Evolutionary conservation across 768 basidiomycete genomes (phyloP), one percentile per base, ranked within the genome.

Genomic region (Boletus vinaceobasis): DNA sequence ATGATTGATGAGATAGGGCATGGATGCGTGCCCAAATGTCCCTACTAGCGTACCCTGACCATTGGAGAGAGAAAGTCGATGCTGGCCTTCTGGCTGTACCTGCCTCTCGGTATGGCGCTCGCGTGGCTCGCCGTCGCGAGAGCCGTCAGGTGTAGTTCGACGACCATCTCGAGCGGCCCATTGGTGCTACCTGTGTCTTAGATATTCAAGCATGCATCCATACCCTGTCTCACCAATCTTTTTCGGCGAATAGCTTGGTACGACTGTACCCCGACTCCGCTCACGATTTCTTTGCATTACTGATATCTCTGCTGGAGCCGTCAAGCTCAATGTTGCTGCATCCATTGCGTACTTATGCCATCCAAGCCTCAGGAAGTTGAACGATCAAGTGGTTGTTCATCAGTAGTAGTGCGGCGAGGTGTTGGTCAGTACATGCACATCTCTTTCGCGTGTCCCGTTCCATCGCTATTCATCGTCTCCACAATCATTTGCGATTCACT

Each of bases 201-300:
- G 5, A 15, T 15, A 11, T 23, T 23, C 10, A 15, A n/a, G 10
- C 1, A 19, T 38, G 11, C 11, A 23, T 14, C 1, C 13, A 5
- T 11, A 10, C 3, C 4, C 23, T 7, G 8, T 52, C 46, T 61
- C 14, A 36, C 35, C 4, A 14, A 27, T 26, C 1, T 35, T n/a
- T 23, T 23, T n/a, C 7, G 23, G 23, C 23, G 26, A 17, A 52
- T 14, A 61, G 60, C 47, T 13, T 56, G 54, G 48, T 56, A 40
- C 17, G 54, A 56, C 15, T 57, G 48, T 49, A 39, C 17, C 56
- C 56, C 9, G 38, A 10, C 19, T 1, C 1, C 3, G 11, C 36
- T 0, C 27, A 29, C 17, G n/a, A 56, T 39, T 36, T 55, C 27
- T 32, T 19, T 14, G 23, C 9, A 15, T 58, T 21, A 2, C n/a